Conservation (phyloP, 2,329 filamentous ascomycete genomes). For the Berkeleyomyces rouxiae region DNA sequence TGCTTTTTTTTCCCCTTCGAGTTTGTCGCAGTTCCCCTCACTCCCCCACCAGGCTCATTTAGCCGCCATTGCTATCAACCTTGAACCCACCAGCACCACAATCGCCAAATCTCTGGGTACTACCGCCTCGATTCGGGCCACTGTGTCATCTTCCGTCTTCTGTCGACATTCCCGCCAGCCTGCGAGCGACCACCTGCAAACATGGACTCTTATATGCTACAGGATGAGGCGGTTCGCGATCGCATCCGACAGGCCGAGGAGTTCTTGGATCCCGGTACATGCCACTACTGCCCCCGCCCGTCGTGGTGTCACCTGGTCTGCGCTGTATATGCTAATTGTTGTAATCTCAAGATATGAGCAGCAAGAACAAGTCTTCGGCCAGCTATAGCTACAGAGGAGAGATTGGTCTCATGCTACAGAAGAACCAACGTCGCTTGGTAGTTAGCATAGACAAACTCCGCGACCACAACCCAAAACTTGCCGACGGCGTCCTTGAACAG, state of each 20-base stretch:
- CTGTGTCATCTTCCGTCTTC: background rate
- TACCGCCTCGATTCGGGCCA: background rate
- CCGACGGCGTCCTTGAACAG: constrained; percentile 58
- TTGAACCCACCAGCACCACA: background rate
- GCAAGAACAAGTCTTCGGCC: constrained; percentile 1
- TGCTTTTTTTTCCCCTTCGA: constrained; percentile 6
- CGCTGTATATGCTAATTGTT: too few relatives aligned
- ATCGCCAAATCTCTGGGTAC: background rate
- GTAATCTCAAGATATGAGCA: background rate
- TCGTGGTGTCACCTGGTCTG: background rate
- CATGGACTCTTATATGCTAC: constrained; percentile 61
- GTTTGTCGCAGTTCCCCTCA: background rate
- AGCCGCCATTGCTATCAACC: background rate
- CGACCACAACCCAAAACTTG: constrained; percentile 69
- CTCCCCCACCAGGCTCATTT: background rate
- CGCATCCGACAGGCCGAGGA: constrained; percentile 77
- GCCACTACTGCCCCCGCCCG: background rate
- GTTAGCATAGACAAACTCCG: constrained; percentile 84
- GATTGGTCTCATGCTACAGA: constrained; percentile 63
- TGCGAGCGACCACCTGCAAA: constrained; percentile 15
- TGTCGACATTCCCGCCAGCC: background rate
- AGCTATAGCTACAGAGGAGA: constrained; percentile 66
- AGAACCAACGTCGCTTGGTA: constrained; percentile 44
- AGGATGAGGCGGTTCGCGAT: constrained; percentile 71
- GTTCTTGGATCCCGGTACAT: constrained; percentile 81